phyloP scores from a whole-genome alignment of 148 eudicot genomes.

The Bassia scoparia region DNA sequence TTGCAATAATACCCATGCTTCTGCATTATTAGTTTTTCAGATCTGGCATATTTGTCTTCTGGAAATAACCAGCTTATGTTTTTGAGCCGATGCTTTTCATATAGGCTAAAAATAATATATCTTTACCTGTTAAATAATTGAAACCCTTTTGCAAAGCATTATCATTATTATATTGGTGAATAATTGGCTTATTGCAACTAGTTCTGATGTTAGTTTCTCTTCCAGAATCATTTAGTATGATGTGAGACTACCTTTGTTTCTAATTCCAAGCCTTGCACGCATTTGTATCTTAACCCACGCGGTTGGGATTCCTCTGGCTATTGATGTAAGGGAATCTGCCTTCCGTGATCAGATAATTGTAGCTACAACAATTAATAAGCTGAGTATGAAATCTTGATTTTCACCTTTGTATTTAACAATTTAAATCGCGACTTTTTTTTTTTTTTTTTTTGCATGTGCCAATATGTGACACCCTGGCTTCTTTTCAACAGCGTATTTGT shows the following conservation, averaged over 20 bases:
- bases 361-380: background rate
- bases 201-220: background rate
- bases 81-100: background rate
- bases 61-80: background rate
- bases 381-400: background rate
- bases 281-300: conserved; percentile 1
- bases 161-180: background rate
- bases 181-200: background rate
- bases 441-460: conserved; percentile 7
- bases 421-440: background rate
- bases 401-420: background rate
- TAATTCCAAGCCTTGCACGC: background rate
- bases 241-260: background rate
- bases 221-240: background rate
- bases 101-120: background rate
- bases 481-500: background rate
- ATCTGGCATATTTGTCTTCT: background rate
- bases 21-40: background rate
- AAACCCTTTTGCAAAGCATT: background rate
- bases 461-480: background rate
- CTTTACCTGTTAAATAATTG: background rate
- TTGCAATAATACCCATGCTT: no score
- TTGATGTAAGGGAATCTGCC: background rate
- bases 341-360: background rate
- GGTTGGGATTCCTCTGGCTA: background rate